Conservation (phyloP, 2,329 filamentous ascomycete species). For the Verticillium longisporum region DNA sequence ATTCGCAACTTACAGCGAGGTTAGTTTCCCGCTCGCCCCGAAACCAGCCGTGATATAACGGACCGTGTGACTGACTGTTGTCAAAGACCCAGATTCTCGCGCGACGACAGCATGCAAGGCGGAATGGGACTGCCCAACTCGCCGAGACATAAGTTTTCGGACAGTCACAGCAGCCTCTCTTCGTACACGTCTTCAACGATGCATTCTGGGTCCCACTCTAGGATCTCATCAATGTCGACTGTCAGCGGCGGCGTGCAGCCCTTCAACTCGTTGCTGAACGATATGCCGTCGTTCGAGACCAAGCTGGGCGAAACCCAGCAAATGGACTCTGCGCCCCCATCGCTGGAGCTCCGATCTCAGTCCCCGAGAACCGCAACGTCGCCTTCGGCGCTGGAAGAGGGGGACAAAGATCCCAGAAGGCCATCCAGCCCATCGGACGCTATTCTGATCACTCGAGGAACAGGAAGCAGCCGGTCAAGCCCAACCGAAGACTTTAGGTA, state of each 20-base stretch:
- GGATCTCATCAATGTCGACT: slow-evolving; percentile 47
- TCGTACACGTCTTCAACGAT: slow-evolving; percentile 37
- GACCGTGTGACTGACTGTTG: slow-evolving; percentile 7
- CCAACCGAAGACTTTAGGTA: slow-evolving; percentile 11
- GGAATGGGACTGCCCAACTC: slow-evolving; percentile 12
- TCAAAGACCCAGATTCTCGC: slow-evolving; percentile 11
- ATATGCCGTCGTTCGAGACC: slow-evolving; percentile 30
- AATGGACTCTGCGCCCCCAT: slow-evolving; percentile 8
- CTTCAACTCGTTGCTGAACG: slow-evolving; percentile 23
- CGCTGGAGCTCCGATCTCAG: background rate
- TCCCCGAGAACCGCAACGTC: slow-evolving; percentile 8
- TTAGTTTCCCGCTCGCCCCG: slow-evolving; percentile 1
- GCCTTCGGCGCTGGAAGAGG: slow-evolving; percentile 5
- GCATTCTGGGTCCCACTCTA: slow-evolving; percentile 40
- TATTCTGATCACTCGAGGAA: slow-evolving; percentile 14
- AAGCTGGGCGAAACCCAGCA: slow-evolving; percentile 19
- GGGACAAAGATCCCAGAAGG: slow-evolving; percentile 7
- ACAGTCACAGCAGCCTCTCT: slow-evolving; percentile 46
- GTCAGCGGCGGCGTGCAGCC: slow-evolving; percentile 31
- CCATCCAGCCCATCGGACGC: slow-evolving; percentile 17
- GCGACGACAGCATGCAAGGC: slow-evolving; percentile 10
- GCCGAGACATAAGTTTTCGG: slow-evolving; percentile 36
- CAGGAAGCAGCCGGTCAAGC: slow-evolving; percentile 12
- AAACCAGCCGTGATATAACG: no score
- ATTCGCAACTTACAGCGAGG: slow-evolving; percentile 13